Evolutionary conservation across 352 stramenopile genomes (phyloP).

Genomic region (Phytophthora boehmeriae): DNA sequence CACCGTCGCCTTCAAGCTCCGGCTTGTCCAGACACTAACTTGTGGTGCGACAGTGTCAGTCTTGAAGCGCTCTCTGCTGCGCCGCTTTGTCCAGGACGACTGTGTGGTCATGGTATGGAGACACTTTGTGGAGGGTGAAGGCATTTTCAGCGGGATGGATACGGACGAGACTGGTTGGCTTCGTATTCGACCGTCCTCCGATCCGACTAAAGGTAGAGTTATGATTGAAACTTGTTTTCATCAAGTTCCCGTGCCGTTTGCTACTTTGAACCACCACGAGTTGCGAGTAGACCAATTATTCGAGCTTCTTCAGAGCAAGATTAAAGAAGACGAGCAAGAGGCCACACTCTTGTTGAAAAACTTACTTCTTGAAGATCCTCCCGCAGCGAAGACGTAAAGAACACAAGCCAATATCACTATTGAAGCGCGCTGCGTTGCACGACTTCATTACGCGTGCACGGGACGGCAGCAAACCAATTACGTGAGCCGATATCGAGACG

Average conservation of each 20-base stretch:
- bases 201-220: background rate
- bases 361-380: constrained; percentile 3
- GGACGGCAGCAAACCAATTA: too few species aligned
- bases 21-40: constrained; percentile 8
- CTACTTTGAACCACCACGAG: background rate
- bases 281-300: constrained; percentile 4
- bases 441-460: too few species aligned
- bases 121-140: constrained; percentile 31
- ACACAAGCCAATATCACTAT: too few species aligned
- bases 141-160: constrained; percentile 37
- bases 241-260: constrained; percentile 1
- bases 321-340: constrained; percentile 7
- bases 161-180: constrained; percentile 52
- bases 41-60: constrained; percentile 19
- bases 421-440: too few species aligned
- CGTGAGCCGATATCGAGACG: too few species aligned
- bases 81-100: constrained; percentile 35
- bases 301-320: constrained; percentile 1
- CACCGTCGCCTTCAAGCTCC: constrained; percentile 41
- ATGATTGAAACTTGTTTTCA: constrained; percentile 15
- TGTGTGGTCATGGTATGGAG: constrained; percentile 54
- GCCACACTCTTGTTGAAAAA: constrained; percentile 1
- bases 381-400: too few species aligned
- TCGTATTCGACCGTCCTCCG: constrained; percentile 3
- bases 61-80: constrained; percentile 10